Conservation (phyloP, 345 rosid genomes). For the Theobroma cacao region DNA sequence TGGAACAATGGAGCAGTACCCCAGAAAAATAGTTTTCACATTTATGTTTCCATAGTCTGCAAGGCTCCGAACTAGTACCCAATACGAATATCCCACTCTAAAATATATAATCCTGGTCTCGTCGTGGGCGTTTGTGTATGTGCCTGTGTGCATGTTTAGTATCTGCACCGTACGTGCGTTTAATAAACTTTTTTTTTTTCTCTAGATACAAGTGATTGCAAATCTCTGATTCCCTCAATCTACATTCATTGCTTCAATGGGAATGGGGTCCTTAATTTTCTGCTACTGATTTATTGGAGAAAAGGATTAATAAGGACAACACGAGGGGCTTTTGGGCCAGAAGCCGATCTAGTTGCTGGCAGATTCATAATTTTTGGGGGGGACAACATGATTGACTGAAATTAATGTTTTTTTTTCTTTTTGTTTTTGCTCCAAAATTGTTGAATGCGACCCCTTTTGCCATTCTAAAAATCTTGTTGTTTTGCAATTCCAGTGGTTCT, state of each 20-base stretch:
- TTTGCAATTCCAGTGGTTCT: not conserved
- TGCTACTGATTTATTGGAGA: not conserved
- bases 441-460: not conserved
- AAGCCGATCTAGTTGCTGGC: not conserved
- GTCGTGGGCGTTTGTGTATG: not conserved
- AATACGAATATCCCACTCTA: not conserved
- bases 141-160: not conserved
- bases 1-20: not conserved
- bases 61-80: not conserved
- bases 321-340: not conserved
- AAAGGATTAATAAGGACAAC: not conserved
- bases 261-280: not conserved
- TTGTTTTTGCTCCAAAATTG: not conserved
- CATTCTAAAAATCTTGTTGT: not conserved
- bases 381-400: not conserved
- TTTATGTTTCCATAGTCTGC: not conserved
- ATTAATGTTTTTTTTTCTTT: not conserved
- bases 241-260: not conserved
- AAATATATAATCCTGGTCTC: not conserved
- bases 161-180: not conserved
- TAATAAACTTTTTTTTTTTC: not conserved
- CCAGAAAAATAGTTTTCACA: not conserved
- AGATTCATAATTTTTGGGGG: not conserved
- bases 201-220: not conserved
- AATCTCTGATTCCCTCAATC: not conserved